A percentile compares a stretch with the other conserved stretches of the same genome.
These are phyloP conservation scores for Scheffersomyces cryptocercus DNA, from an alignment of 1,139 yeast genomes.

Conservation along the genomic window DNA sequence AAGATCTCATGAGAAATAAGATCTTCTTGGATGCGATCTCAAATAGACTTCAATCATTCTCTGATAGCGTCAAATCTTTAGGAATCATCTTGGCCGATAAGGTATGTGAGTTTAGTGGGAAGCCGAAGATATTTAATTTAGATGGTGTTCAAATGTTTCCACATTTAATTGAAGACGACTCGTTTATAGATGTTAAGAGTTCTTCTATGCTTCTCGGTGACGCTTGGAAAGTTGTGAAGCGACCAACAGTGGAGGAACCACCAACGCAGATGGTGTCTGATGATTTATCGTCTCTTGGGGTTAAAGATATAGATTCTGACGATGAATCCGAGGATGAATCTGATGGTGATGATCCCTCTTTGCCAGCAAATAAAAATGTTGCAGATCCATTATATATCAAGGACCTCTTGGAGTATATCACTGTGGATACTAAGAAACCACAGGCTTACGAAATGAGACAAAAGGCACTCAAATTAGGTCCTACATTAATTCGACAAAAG, in stretches of 20 bases:
- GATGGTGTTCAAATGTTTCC: conserved; percentile 8
- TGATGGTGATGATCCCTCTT: conserved; percentile 55
- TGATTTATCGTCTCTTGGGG: not conserved
- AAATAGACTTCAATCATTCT: conserved; percentile 44
- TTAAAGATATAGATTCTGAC: conserved; percentile 13
- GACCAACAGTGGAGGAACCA: conserved; percentile 9
- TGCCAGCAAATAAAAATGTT: conserved; percentile 36
- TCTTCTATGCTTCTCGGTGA: conserved; percentile 1
- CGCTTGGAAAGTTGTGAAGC: conserved; percentile 17
- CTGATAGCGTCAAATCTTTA: conserved; percentile 40
- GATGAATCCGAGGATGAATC: conserved; percentile 38
- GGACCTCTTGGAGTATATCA: conserved; percentile 58
- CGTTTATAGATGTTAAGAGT: not conserved
- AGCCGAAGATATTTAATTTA: conserved; percentile 40
- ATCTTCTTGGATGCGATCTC: conserved; percentile 45
- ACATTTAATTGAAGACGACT: not conserved
- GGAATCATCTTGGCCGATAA: conserved; percentile 51
- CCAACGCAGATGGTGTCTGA: conserved; percentile 2
- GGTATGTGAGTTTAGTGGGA: conserved; percentile 35
- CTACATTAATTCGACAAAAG: conserved; percentile 57
- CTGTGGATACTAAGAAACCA: conserved; percentile 41
- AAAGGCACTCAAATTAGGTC: conserved; percentile 53
- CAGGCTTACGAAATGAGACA: conserved; percentile 53
- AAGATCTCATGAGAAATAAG: conserved; percentile 23
- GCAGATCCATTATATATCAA: conserved; percentile 61